Percentiles rank a stretch among this genome's conserved stretches.
Evolutionary conservation across 1,139 yeast genomes (phyloP).

Genomic region (Protomyces inundatus): DNA sequence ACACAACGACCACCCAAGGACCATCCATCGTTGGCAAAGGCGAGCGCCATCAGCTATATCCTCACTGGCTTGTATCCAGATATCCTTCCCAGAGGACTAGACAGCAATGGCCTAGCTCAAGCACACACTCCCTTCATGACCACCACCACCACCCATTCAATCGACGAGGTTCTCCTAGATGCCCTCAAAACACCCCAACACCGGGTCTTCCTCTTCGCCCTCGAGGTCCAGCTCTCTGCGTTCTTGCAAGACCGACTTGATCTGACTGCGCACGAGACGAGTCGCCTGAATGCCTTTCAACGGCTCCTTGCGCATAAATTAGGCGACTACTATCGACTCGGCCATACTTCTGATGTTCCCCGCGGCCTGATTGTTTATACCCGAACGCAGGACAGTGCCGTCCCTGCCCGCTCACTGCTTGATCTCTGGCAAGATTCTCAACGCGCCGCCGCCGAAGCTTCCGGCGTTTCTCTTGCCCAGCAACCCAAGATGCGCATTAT

Average conservation of each 20-base stretch:
- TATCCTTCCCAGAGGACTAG: too few species aligned
- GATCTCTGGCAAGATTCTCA: neutral
- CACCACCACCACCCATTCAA: neutral
- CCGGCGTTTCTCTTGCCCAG: neutral
- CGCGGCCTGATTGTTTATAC: slow-evolving; percentile 5
- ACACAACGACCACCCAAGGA: too few species aligned
- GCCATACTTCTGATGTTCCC: slow-evolving; percentile 6
- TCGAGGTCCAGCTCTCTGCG: neutral
- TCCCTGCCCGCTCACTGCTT: neutral
- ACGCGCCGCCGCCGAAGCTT: neutral
- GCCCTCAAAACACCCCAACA: neutral
- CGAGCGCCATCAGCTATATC: too few species aligned
- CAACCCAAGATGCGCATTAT: slow-evolving; percentile 6
- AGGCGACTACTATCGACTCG: slow-evolving; percentile 18
- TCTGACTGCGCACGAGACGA: slow-evolving; percentile 3
- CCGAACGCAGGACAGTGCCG: slow-evolving; percentile 12
- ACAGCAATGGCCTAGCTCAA: neutral
- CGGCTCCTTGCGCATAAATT: slow-evolving; percentile 24
- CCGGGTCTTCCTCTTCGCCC: neutral
- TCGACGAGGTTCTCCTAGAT: neutral
- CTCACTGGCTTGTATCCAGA: neutral
- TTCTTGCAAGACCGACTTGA: neutral
- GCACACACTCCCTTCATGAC: neutral
- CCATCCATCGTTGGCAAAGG: too few species aligned
- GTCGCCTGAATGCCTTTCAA: slow-evolving; percentile 10